Conservation (phyloP, 495 filamentous ascomycete genomes). For the Aspergillus egyptiacus region DNA sequence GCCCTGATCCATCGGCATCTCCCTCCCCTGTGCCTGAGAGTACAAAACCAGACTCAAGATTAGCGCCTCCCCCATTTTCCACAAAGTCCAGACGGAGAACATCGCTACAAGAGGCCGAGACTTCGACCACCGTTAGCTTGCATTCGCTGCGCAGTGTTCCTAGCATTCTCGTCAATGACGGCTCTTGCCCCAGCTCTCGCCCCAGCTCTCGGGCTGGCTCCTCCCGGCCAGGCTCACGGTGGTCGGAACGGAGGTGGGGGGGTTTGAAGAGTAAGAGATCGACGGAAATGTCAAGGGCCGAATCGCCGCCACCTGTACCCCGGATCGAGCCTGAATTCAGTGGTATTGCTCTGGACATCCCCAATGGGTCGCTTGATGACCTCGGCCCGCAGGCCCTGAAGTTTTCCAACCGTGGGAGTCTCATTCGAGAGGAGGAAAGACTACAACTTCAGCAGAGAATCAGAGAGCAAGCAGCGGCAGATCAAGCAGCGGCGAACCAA, state of each 20-base stretch:
- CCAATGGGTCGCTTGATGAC: conserved; percentile 47
- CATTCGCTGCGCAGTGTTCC: conserved; percentile 37
- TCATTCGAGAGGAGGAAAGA: conserved; percentile 29
- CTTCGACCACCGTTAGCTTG: conserved; percentile 19
- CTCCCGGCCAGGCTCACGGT: conserved; percentile 29
- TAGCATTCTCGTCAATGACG: conserved; percentile 39
- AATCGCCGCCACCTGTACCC: conserved; percentile 31
- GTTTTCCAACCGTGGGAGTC: conserved; percentile 54
- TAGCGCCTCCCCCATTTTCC: conserved; percentile 1
- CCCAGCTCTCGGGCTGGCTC: conserved; percentile 25
- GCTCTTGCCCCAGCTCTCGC: conserved; percentile 34
- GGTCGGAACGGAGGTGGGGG: conserved; percentile 44
- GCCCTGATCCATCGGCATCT: conserved; percentile 19
- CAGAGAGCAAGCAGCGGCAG: conserved; percentile 15
- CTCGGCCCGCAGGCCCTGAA: conserved; percentile 47
- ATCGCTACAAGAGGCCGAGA: conserved; percentile 9
- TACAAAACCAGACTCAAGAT: conserved; percentile 11
- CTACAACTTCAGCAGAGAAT: conserved; percentile 18
- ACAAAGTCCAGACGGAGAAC: conserved; percentile 5
- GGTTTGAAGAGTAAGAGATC: conserved; percentile 33
- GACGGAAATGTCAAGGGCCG: conserved; percentile 31
- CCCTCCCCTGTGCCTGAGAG: conserved; percentile 13
- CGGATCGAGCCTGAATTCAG: conserved; percentile 41
- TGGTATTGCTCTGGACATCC: conserved; percentile 52
- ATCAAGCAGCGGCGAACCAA: conserved; percentile 7